These are phyloP conservation scores for Diutina pseudorugosa DNA, from an alignment of 1,139 yeast species.

Conservation along the genomic window DNA sequence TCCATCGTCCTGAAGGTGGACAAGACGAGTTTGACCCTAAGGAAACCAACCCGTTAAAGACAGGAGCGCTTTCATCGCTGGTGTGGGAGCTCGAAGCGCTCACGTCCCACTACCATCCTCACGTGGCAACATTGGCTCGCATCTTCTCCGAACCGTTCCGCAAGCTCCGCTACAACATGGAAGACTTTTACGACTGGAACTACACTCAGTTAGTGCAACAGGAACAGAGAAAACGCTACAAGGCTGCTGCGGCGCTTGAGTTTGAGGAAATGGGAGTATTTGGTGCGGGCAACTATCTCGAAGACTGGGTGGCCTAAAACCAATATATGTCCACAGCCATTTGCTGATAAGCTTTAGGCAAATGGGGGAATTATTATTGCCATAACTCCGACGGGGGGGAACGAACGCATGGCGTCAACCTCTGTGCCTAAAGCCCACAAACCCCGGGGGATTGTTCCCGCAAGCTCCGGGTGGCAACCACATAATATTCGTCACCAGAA, in stretches of 20 bases:
- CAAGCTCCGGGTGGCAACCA: too few species aligned
- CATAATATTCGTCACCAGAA: too few species aligned
- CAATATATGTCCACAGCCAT: too few species aligned
- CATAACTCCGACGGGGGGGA: too few species aligned
- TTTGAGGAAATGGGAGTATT: constrained; percentile 35
- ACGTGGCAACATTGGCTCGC: constrained; percentile 83
- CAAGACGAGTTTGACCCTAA: constrained; percentile 59
- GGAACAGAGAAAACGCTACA: constrained; percentile 60
- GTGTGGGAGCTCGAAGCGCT: constrained; percentile 84
- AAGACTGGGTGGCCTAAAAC: neutral
- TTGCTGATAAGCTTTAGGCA: too few species aligned
- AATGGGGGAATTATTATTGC: too few species aligned
- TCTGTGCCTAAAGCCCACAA: too few species aligned
- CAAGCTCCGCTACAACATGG: constrained; percentile 78
- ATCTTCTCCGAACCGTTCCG: constrained; percentile 84
- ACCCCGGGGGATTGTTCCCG: too few species aligned
- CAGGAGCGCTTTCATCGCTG: constrained; percentile 75
- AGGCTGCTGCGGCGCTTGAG: constrained; percentile 67
- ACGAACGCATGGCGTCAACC: too few species aligned
- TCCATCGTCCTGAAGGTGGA: constrained; percentile 31
- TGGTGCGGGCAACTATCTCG: neutral
- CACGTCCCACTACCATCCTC: constrained; percentile 89
- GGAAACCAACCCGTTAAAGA: constrained; percentile 63
- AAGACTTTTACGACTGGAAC: constrained; percentile 90
- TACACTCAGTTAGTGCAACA: constrained; percentile 64